Percentiles rank a stretch among this genome's conserved stretches.
These are phyloP conservation scores for Malania oleifera DNA, from an alignment of 164 flowering plant genomes.

Conservation along the genomic window DNA sequence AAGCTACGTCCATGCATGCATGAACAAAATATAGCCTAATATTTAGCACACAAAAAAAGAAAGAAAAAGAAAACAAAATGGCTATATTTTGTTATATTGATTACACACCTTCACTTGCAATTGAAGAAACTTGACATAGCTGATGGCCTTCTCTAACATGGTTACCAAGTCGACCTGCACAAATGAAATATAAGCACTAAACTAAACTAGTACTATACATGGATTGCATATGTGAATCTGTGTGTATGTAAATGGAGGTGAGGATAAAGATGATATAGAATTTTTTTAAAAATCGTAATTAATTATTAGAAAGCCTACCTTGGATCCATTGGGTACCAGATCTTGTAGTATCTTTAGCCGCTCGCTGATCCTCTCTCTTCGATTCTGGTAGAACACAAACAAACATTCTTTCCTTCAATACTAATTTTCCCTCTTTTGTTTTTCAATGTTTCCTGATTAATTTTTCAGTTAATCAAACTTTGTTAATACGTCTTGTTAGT, in stretches of 20 bases:
- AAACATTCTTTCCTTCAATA: conserved; percentile 18
- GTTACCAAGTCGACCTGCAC: conserved; percentile 88
- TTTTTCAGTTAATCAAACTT: too few species aligned
- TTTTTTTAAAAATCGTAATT: too few species aligned
- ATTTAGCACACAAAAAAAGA: not conserved
- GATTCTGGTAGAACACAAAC: conserved; percentile 49
- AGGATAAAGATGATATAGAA: too few species aligned
- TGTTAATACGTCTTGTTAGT: too few species aligned
- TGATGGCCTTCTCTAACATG: conserved; percentile 90
- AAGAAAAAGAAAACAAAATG: not conserved
- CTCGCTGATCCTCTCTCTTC: conserved; percentile 87
- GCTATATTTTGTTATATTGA: too few species aligned
- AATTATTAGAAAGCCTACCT: conserved; percentile 43
- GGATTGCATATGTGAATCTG: too few species aligned
- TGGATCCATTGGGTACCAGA: conserved; percentile 87
- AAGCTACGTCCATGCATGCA: too few species aligned
- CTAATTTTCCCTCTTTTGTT: not conserved
- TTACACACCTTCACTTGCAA: conserved; percentile 81
- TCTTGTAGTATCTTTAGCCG: conserved; percentile 82
- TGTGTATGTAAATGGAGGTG: too few species aligned
- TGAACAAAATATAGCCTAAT: too few species aligned
- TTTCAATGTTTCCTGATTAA: too few species aligned
- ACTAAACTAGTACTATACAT: too few species aligned
- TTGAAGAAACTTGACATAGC: conserved; percentile 95
- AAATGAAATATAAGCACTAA: too few species aligned